phyloP scores from a whole-genome alignment of 495 filamentous ascomycete genomes.

The Tuber brumale region DNA sequence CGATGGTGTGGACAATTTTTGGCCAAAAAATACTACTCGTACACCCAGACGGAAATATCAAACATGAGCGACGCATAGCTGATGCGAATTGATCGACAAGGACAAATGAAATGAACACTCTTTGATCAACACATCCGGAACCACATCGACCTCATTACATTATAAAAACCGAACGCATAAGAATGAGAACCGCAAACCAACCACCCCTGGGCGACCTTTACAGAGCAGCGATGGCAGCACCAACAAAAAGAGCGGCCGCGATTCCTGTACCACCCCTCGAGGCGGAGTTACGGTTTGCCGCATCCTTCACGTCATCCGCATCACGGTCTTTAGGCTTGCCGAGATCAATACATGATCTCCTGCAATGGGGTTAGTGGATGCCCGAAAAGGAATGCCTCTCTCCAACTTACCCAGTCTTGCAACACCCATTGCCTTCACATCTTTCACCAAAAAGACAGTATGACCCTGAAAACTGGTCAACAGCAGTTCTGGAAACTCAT shows the following conservation, averaged over 20 bases:
- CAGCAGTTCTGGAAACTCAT: background rate
- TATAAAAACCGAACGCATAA: background rate
- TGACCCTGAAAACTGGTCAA: background rate
- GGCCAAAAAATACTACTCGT: background rate
- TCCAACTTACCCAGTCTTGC: background rate
- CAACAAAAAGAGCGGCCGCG: background rate
- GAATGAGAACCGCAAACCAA: background rate
- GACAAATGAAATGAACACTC: background rate
- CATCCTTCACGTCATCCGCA: background rate
- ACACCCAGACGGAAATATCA: background rate
- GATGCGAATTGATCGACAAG: background rate
- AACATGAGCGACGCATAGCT: background rate
- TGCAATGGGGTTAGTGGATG: background rate
- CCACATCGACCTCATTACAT: conserved; percentile 1
- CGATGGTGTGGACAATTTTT: background rate
- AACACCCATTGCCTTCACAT: background rate
- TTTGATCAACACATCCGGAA: background rate
- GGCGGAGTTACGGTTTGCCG: background rate
- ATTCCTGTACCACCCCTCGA: background rate
- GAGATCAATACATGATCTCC: background rate
- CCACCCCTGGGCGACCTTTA: background rate
- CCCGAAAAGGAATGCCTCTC: background rate
- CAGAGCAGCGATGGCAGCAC: background rate
- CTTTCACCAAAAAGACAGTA: background rate
- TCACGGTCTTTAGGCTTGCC: background rate